phyloP scores from a whole-genome alignment of 1,139 yeast genomes.

The Yamadazyma atmosphaerica region DNA sequence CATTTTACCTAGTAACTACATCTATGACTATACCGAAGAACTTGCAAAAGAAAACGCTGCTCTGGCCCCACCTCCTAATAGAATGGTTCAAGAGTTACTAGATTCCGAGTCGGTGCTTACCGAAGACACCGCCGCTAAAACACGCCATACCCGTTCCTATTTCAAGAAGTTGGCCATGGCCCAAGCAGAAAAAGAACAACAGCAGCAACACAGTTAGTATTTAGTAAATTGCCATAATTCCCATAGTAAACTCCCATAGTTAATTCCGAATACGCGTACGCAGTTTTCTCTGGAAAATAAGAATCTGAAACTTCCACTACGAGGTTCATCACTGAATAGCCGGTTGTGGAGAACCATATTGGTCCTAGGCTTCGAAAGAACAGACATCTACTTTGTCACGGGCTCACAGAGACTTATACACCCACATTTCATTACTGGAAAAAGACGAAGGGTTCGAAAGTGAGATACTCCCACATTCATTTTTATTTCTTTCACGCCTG shows the following conservation, averaged over 20 bases:
- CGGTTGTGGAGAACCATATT: too few relatives aligned
- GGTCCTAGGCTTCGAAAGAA: too few relatives aligned
- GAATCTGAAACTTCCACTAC: too few relatives aligned
- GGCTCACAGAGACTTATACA: too few relatives aligned
- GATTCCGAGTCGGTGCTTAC: slow-evolving; percentile 14
- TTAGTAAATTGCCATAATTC: too few relatives aligned
- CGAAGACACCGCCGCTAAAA: slow-evolving; percentile 19
- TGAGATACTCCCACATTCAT: not conserved
- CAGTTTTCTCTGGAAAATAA: too few relatives aligned
- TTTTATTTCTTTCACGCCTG: not conserved
- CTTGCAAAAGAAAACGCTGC: slow-evolving; percentile 7
- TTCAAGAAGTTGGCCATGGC: slow-evolving; percentile 26
- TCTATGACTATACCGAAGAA: slow-evolving; percentile 31
- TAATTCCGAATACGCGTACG: too few relatives aligned
- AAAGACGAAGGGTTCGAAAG: not conserved
- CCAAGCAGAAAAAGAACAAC: slow-evolving; percentile 10
- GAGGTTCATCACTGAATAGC: too few relatives aligned
- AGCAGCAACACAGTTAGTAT: not conserved
- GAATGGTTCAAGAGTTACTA: slow-evolving; percentile 35
- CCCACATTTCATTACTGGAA: not conserved
- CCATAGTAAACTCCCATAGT: too few relatives aligned
- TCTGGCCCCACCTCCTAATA: slow-evolving; percentile 15
- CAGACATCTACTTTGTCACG: too few relatives aligned
- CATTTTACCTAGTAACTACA: slow-evolving; percentile 39
- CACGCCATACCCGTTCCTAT: slow-evolving; percentile 39